Evolutionary conservation across 2,329 filamentous ascomycete species (phyloP).

Genomic region (Chaetomium sp.): DNA sequence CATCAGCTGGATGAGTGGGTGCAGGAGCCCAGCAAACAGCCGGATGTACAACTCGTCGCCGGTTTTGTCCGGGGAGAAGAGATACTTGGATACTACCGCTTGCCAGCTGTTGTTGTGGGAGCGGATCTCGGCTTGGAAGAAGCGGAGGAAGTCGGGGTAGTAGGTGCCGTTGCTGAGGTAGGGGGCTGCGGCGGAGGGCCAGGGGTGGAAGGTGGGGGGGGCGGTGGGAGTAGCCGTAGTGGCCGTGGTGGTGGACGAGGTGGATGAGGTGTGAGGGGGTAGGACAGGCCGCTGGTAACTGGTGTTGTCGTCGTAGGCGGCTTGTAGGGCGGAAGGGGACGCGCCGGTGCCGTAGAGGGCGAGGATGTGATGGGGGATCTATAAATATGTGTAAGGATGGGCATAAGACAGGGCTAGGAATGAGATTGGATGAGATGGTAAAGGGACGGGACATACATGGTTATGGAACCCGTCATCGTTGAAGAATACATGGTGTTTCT

Average conservation of each 20-base stretch:
- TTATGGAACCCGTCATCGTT: slow-evolving; percentile 72
- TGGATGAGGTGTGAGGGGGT: slow-evolving; percentile 36
- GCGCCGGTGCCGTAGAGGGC: slow-evolving; percentile 72
- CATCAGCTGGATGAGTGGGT: slow-evolving; percentile 78
- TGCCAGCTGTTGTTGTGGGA: slow-evolving; percentile 43
- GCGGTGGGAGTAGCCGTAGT: slow-evolving; percentile 38
- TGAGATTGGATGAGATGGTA: neutral
- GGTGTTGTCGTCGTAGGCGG: slow-evolving; percentile 58
- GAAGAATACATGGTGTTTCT: slow-evolving; percentile 72
- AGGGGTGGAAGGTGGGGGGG: slow-evolving; percentile 40
- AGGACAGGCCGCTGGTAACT: slow-evolving; percentile 57
- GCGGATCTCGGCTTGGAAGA: slow-evolving; percentile 70
- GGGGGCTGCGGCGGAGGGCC: slow-evolving; percentile 44
- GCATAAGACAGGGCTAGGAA: neutral
- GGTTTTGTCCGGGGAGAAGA: slow-evolving; percentile 53
- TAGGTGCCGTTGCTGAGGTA: slow-evolving; percentile 55
- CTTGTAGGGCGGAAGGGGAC: slow-evolving; percentile 49
- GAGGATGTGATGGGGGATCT: slow-evolving; percentile 68
- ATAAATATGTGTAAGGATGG: neutral
- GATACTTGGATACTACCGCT: slow-evolving; percentile 54
- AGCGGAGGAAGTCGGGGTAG: slow-evolving; percentile 70
- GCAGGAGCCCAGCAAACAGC: slow-evolving; percentile 62
- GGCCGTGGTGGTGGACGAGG: too few species aligned
- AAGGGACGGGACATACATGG: slow-evolving; percentile 46
- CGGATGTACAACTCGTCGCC: slow-evolving; percentile 60